Percentiles rank a stretch among this genome's conserved stretches.
Conservation (phyloP, 805 yeast genomes). For the Candida gorgasii region DNA sequence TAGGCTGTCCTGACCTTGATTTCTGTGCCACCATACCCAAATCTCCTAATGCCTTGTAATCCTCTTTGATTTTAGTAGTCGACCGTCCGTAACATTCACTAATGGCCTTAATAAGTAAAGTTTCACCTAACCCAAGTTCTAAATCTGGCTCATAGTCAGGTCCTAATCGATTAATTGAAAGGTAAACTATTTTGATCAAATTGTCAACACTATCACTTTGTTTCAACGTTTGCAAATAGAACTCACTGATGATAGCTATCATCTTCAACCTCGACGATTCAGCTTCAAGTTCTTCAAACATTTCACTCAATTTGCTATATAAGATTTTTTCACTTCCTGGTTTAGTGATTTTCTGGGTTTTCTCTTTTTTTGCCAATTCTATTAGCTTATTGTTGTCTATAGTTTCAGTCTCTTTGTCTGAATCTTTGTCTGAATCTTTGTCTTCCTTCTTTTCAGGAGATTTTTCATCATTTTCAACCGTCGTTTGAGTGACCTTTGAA, state of each 20-base stretch:
- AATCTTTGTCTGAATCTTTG: background rate
- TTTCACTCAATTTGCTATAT: slow-evolving; percentile 50
- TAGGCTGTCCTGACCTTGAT: slow-evolving; percentile 81
- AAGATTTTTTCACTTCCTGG: slow-evolving; percentile 22
- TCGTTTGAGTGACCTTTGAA: background rate
- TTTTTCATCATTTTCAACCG: background rate
- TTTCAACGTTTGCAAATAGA: slow-evolving; percentile 63
- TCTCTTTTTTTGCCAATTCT: slow-evolving; percentile 15
- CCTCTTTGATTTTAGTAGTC: slow-evolving; percentile 64
- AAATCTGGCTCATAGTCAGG: slow-evolving; percentile 93
- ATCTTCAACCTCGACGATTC: slow-evolving; percentile 85
- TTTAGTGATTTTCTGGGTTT: background rate
- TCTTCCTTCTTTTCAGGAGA: slow-evolving; percentile 7
- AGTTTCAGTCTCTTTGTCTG: background rate
- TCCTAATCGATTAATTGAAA: slow-evolving; percentile 85
- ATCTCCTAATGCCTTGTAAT: slow-evolving; percentile 82
- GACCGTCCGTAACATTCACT: slow-evolving; percentile 89
- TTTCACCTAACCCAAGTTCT: slow-evolving; percentile 93
- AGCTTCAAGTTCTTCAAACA: slow-evolving; percentile 75
- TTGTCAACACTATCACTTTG: slow-evolving; percentile 39
- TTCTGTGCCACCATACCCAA: slow-evolving; percentile 84
- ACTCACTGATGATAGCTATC: slow-evolving; percentile 69
- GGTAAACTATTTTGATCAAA: slow-evolving; percentile 71
- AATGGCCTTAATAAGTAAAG: slow-evolving; percentile 81
- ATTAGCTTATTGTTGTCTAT: slow-evolving; percentile 11